Evolutionary conservation across 106 monocot genomes (phyloP).

Genomic region (Alisma plantagoaquatica): DNA sequence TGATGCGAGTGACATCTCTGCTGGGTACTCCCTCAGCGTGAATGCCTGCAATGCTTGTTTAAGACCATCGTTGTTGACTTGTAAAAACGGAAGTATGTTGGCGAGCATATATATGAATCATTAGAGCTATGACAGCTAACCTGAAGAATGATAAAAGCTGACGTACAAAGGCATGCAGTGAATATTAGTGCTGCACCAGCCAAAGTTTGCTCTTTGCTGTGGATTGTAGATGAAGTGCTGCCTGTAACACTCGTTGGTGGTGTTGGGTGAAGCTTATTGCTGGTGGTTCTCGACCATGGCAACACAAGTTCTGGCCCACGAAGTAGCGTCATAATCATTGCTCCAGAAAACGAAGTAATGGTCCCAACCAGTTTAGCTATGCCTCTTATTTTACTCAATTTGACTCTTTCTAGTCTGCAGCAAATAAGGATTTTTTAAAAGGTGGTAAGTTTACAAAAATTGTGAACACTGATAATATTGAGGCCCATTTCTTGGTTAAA

Average conservation of each 20-base stretch:
- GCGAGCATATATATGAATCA: too few species aligned
- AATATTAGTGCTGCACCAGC: background rate
- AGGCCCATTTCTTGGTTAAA: too few species aligned
- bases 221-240: background rate
- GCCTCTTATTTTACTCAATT: background rate
- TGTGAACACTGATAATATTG: too few species aligned
- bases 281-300: conserved; percentile 1
- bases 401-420: conserved; percentile 8
- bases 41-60: too few species aligned
- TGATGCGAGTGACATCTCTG: conserved; percentile 8
- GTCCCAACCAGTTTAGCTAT: conserved; percentile 11
- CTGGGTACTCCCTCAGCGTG: conserved; percentile 7
- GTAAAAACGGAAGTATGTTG: too few species aligned
- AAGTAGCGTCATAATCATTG: conserved; percentile 9
- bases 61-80: too few species aligned
- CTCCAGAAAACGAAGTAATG: background rate
- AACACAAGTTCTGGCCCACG: background rate
- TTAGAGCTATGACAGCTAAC: background rate
- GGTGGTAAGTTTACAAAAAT: too few species aligned
- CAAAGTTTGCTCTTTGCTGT: background rate
- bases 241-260: background rate
- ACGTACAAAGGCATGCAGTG: conserved; percentile 2
- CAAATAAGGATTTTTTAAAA: too few species aligned
- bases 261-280: background rate
- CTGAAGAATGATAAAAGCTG: conserved; percentile 9